Percentiles rank a stretch among this genome's conserved stretches.
Conservation (phyloP, 768 basidiomycete species). For the Mycena albidolilacea region DNA sequence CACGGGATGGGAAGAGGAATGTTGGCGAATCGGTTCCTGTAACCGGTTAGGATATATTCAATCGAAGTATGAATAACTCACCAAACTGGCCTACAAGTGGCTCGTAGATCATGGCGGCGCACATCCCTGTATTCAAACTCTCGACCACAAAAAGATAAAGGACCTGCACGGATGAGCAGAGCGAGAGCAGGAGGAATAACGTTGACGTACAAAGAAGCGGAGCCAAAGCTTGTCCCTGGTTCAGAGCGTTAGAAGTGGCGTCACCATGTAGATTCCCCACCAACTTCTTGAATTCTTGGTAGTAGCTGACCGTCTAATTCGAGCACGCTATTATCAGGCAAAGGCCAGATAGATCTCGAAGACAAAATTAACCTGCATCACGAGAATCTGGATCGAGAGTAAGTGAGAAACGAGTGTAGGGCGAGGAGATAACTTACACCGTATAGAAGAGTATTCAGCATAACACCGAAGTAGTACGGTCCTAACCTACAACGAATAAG, state of each 20-base stretch:
- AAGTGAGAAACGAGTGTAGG: background rate
- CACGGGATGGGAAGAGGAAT: background rate
- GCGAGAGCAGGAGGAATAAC: background rate
- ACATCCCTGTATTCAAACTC: background rate
- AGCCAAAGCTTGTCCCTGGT: conserved; percentile 6
- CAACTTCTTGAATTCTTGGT: background rate
- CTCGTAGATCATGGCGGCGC: background rate
- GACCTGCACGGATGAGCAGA: background rate
- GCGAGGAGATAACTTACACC: background rate
- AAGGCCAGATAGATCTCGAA: background rate
- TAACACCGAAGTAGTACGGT: background rate
- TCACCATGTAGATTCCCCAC: background rate
- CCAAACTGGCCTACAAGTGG: background rate
- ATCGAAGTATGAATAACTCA: background rate
- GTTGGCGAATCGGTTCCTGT: background rate
- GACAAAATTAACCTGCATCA: background rate
- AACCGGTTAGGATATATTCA: background rate
- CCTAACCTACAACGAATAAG: background rate
- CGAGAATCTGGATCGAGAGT: background rate
- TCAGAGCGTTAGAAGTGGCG: background rate
- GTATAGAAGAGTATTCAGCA: background rate
- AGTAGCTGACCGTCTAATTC: background rate
- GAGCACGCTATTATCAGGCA: background rate
- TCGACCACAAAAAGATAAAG: background rate
- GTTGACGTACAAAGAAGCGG: background rate